Percentiles rank a stretch among this genome's conserved stretches.
Conservation (phyloP, 1,284 basidiomycete species). For the Leucoagaricus sp. region DNA sequence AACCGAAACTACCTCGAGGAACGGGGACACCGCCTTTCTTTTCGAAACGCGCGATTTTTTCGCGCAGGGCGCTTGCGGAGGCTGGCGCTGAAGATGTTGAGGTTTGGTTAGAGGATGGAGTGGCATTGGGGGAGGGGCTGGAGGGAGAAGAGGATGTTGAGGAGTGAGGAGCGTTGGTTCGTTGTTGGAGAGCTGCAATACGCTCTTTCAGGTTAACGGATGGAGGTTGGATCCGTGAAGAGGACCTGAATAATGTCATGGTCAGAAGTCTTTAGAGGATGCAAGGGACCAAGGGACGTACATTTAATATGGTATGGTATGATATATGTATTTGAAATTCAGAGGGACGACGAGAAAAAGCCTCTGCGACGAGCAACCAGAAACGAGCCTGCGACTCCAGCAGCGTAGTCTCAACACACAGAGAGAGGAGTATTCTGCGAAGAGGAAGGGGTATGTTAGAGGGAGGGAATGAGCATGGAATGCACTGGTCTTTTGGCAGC, state of each 20-base stretch:
- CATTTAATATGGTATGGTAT: conserved; percentile 7
- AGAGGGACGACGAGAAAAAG: too few species aligned
- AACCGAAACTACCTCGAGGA: conserved; percentile 71
- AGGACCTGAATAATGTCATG: conserved; percentile 29
- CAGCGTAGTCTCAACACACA: too few species aligned
- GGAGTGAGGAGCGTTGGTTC: conserved; percentile 34
- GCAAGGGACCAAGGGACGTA: not conserved
- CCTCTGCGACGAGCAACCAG: too few species aligned
- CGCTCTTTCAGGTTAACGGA: conserved; percentile 71
- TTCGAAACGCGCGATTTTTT: conserved; percentile 79
- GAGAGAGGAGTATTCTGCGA: too few species aligned
- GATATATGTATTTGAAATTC: too few species aligned
- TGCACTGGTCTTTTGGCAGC: too few species aligned
- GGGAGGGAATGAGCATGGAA: too few species aligned
- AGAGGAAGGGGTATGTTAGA: too few species aligned
- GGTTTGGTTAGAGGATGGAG: conserved; percentile 31
- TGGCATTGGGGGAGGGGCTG: not conserved
- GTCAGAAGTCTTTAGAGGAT: not conserved
- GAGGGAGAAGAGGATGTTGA: conserved; percentile 30
- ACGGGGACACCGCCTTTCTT: conserved; percentile 72
- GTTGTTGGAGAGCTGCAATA: conserved; percentile 73
- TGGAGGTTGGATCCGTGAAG: conserved; percentile 42
- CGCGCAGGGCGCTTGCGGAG: conserved; percentile 49
- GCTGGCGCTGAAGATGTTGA: conserved; percentile 29
- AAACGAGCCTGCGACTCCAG: too few species aligned